Evolutionary conservation across 2,329 filamentous ascomycete genomes (phyloP), one percentile per base, ranked within the genome.

Genomic region (Stagonosporopsis rhizophila): DNA sequence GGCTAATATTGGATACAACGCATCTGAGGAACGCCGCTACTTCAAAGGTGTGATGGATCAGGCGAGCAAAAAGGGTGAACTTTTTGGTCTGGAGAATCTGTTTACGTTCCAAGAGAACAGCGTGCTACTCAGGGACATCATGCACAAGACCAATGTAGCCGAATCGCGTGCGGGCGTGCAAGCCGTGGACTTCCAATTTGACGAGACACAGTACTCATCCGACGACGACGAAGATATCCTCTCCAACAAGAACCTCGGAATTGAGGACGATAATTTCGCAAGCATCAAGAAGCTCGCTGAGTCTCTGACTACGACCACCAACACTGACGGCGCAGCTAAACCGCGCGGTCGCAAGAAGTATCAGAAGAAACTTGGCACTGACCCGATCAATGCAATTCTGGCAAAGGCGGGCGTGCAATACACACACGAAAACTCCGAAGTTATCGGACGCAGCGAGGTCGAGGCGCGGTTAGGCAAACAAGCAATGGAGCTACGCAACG

Each of bases 91-190:
- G 2, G 78, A 84, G 20, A 99, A 99, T 64, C 83, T 99, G 12
- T 92, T 99, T 66, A 87, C 87, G 0, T 97, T 91, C 60, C 87
- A 92, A 61, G 85, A 87, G 44, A 86, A 93, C 62, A 90, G 90
- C 57, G 85, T 96, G 12, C 83, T 97, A 14, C 83, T 98, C 5
- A 86, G 91, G n/a, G 92, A 97, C 52, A 98, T 99, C 65, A 92
- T 99, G 67, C 96, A 98, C 80, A 96, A 97, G 77, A 98, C 95
- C 25, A 99, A 99, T 69, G 88, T 99, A 47, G 95, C 95, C 4
- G 95, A 99, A 78, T 91, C 91, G 38, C 91, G 89, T 70, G 92
- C 90, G 0, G 94, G 92, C 0, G 89, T 98, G 9, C 84, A 86
- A 25, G 86, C 97, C 27, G 82, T 88, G n/a, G 88, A 90, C 50